Conservation (phyloP, 257 asterid species). For the Schizonepeta tenuifolia region DNA sequence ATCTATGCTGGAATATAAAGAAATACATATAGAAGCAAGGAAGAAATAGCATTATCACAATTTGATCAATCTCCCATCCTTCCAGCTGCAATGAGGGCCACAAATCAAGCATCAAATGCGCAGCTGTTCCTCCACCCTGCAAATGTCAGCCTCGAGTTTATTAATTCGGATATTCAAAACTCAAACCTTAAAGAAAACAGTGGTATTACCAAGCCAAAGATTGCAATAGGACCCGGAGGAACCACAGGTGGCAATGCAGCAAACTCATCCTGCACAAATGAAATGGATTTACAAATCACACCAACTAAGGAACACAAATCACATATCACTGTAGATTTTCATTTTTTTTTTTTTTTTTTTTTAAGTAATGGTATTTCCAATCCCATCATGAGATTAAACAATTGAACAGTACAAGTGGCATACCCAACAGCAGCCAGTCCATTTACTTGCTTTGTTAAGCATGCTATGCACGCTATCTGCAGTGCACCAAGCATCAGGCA, state of each 20-base stretch:
- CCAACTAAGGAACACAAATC: background rate
- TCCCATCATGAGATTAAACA: background rate
- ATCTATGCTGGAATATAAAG: no score
- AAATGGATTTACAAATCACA: slow-evolving; percentile 11
- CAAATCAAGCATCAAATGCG: slow-evolving; percentile 72
- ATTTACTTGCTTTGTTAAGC: slow-evolving; percentile 55
- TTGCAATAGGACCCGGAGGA: slow-evolving; percentile 78
- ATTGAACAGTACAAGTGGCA: background rate
- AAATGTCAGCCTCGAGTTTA: background rate
- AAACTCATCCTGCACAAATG: slow-evolving; percentile 69
- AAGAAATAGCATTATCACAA: slow-evolving; percentile 47
- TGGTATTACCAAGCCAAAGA: slow-evolving; percentile 73
- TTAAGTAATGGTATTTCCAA: background rate
- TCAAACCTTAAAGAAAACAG: no score
- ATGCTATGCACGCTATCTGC: slow-evolving; percentile 80
- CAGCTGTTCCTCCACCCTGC: slow-evolving; percentile 90
- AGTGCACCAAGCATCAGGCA: background rate
- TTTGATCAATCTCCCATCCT: slow-evolving; percentile 86
- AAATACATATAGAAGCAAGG: background rate
- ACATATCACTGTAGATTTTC: background rate
- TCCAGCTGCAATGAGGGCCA: slow-evolving; percentile 83
- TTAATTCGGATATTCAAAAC: no score
- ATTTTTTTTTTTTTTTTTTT: no score
- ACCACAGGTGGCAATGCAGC: slow-evolving; percentile 66
- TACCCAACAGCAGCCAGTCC: slow-evolving; percentile 88